phyloP scores from a whole-genome alignment of 2,329 filamentous ascomycete species.

The Myotisia sp. region DNA sequence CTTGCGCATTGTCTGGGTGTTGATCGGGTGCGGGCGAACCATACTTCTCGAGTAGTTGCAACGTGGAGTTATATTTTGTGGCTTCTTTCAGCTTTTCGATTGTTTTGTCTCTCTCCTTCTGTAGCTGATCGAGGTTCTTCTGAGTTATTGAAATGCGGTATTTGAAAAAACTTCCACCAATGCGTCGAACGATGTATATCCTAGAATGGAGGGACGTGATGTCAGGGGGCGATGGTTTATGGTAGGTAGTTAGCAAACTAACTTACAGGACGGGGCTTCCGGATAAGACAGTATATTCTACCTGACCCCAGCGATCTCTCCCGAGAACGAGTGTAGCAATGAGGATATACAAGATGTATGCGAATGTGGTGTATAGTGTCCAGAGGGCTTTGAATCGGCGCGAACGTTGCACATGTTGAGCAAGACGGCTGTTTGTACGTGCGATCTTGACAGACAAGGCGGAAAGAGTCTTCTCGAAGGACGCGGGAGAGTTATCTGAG shows the following conservation, averaged over 20 bases:
- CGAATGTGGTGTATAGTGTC: conserved; percentile 81
- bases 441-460: conserved; percentile 70
- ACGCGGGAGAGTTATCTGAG: conserved; percentile 68
- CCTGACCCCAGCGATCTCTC: conserved; percentile 58
- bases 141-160: conserved; percentile 62
- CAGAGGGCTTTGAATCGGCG: conserved; percentile 71
- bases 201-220: conserved; percentile 36
- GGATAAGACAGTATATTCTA: conserved; percentile 64
- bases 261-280: conserved; percentile 65
- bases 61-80: conserved; percentile 90
- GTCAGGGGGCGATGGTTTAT: not conserved
- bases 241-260: not conserved
- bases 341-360: conserved; percentile 73
- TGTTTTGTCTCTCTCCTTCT: conserved; percentile 66
- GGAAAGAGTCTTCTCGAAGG: conserved; percentile 83
- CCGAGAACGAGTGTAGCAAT: conserved; percentile 76
- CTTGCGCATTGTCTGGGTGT: conserved; percentile 14
- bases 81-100: conserved; percentile 91
- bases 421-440: conserved; percentile 56
- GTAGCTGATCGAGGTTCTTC: conserved; percentile 55
- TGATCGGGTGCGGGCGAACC: conserved; percentile 47
- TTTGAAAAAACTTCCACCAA: conserved; percentile 58
- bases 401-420: conserved; percentile 55
- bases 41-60: conserved; percentile 88
- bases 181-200: conserved; percentile 62